A percentile compares a stretch with the other conserved stretches of the same genome.
Evolutionary conservation across 2,329 filamentous ascomycete species (phyloP).

Genomic region (Colletotrichum sp.): DNA sequence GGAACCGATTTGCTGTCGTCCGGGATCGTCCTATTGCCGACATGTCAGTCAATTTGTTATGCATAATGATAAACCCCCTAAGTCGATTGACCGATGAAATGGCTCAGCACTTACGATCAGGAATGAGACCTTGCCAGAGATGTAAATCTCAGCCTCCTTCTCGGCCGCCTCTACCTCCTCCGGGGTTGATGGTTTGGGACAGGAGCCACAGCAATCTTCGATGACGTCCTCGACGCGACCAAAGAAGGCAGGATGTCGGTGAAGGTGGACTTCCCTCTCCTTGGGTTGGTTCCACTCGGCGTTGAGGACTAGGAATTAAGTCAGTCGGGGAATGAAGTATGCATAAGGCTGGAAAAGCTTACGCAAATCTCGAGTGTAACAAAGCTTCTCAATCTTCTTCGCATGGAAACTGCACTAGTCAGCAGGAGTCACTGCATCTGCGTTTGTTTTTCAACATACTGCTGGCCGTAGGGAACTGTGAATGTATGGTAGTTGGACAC

Average conservation of each 20-base stretch:
- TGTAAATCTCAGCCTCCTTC: slow-evolving; percentile 76
- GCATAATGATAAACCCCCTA: not conserved
- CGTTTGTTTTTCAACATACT: slow-evolving; percentile 20
- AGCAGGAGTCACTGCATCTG: not conserved
- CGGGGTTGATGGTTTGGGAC: slow-evolving; percentile 70
- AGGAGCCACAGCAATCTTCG: slow-evolving; percentile 81
- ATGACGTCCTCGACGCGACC: slow-evolving; percentile 77
- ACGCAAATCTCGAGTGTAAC: slow-evolving; percentile 79
- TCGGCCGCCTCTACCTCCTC: slow-evolving; percentile 75
- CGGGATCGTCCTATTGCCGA: slow-evolving; percentile 68
- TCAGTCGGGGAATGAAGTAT: not conserved
- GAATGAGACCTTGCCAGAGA: slow-evolving; percentile 76
- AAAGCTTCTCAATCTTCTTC: slow-evolving; percentile 78
- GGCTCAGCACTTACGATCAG: slow-evolving; percentile 51
- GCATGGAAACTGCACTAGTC: slow-evolving; percentile 52
- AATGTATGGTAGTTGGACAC: slow-evolving; percentile 82
- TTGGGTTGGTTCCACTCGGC: slow-evolving; percentile 85
- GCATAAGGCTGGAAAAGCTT: slow-evolving; percentile 19
- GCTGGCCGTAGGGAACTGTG: slow-evolving; percentile 70
- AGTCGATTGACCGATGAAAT: not conserved
- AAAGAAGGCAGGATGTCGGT: slow-evolving; percentile 87
- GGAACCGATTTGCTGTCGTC: slow-evolving; percentile 71
- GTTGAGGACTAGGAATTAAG: slow-evolving; percentile 62
- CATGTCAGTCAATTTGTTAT: not conserved
- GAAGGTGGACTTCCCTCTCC: slow-evolving; percentile 77